A percentile compares a stretch with the other conserved stretches of the same genome.
These are phyloP conservation scores for Cladosporium sp. DNA, from an alignment of 2,329 filamentous ascomycete genomes.

Conservation along the genomic window DNA sequence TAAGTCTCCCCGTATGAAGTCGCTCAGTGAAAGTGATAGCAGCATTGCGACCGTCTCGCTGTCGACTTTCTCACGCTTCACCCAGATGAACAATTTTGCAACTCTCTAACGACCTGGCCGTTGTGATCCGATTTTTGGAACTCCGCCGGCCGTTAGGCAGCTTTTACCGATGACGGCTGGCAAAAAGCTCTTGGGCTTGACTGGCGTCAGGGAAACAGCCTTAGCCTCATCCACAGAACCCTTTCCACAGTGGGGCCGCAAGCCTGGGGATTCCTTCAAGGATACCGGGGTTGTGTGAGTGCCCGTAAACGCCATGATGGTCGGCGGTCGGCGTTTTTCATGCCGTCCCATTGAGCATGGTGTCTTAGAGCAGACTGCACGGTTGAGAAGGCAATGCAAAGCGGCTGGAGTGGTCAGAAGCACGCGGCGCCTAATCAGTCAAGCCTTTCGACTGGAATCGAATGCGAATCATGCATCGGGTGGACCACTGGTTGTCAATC, in stretches of 20 bases:
- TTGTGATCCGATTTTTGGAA: no score
- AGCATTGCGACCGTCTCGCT: no score
- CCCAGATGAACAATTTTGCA: no score
- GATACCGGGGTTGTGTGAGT: conserved; percentile 10
- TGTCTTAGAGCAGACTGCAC: conserved; percentile 7
- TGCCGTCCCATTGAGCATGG: conserved; percentile 1
- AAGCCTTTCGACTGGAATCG: not conserved
- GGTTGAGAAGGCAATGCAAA: not conserved
- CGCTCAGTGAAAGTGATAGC: not conserved
- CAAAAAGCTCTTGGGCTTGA: conserved; percentile 1
- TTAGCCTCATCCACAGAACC: conserved; percentile 1
- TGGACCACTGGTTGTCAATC: no score
- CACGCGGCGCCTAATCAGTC: not conserved
- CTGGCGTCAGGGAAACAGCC: conserved; percentile 3
- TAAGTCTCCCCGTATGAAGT: not conserved
- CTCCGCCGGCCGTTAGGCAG: no score
- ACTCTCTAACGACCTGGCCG: no score
- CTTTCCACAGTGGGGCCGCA: conserved; percentile 9
- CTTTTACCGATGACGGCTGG: conserved; percentile 5
- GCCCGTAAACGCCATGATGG: conserved; percentile 3
- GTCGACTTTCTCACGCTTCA: no score
- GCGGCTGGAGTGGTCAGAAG: conserved; percentile 2
- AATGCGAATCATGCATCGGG: not conserved
- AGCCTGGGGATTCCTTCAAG: conserved; percentile 11
- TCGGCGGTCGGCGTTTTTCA: conserved; percentile 11